Percentiles rank a stretch among this genome's conserved stretches.
Evolutionary conservation across 352 stramenopile genomes (phyloP).

Genomic region (Phytopythium vexans): DNA sequence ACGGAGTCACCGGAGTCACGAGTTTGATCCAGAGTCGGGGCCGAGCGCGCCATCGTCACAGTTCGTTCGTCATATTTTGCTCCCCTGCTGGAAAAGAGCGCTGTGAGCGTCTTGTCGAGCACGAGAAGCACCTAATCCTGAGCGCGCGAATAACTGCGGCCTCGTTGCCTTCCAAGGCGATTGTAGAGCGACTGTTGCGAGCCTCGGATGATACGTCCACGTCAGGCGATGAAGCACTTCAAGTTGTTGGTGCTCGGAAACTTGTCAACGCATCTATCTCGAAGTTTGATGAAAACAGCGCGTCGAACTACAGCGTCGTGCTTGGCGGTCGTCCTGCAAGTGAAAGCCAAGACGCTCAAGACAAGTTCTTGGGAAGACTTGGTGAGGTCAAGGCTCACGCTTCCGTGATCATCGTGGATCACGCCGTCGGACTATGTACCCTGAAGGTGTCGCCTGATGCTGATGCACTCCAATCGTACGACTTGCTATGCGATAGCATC

Average conservation of each 20-base stretch:
- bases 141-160: constrained; percentile 34
- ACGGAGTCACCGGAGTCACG: constrained; percentile 63
- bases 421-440: constrained; percentile 45
- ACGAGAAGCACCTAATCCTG: constrained; percentile 41
- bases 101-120: constrained; percentile 50
- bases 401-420: constrained; percentile 29
- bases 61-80: constrained; percentile 72
- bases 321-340: constrained; percentile 25
- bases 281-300: neutral
- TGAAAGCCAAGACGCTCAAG: constrained; percentile 13
- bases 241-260: neutral
- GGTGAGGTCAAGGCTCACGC: constrained; percentile 26
- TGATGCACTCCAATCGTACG: constrained; percentile 34
- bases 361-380: constrained; percentile 13
- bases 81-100: constrained; percentile 29
- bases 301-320: constrained; percentile 31
- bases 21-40: constrained; percentile 80
- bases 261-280: neutral
- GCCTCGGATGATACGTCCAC: neutral
- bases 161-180: constrained; percentile 41
- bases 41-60: constrained; percentile 49
- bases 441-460: constrained; percentile 22
- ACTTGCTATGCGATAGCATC: constrained; percentile 27
- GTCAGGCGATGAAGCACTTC: constrained; percentile 1
- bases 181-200: constrained; percentile 35